A percentile compares a stretch with the other conserved stretches of the same genome.
phyloP scores from a whole-genome alignment of 495 filamentous ascomycete species.

The Bacidia rubella region DNA sequence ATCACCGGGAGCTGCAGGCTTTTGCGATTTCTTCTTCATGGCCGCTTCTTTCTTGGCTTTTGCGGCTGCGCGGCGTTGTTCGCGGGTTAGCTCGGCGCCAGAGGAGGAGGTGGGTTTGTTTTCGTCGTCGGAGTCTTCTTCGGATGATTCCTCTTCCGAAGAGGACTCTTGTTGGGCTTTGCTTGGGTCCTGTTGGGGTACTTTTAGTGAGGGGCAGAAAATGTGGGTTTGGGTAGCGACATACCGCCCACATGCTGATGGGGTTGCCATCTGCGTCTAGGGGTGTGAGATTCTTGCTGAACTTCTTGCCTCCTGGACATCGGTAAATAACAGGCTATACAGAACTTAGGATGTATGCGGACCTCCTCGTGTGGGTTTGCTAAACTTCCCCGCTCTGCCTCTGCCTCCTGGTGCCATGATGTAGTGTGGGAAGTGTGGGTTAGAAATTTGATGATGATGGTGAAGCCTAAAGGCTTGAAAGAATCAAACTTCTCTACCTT shows the following conservation, averaged over 20 bases:
- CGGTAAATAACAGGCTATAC: slow-evolving; percentile 8
- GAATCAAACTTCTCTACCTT: too few species aligned
- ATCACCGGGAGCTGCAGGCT: slow-evolving; percentile 63
- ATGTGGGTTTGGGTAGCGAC: slow-evolving; percentile 14
- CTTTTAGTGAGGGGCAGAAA: not conserved
- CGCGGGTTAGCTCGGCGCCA: slow-evolving; percentile 51
- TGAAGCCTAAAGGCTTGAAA: too few species aligned
- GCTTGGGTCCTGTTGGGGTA: slow-evolving; percentile 30
- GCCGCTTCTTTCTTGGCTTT: slow-evolving; percentile 89
- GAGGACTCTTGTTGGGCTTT: slow-evolving; percentile 29
- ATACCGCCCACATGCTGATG: slow-evolving; percentile 63
- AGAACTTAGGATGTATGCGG: slow-evolving; percentile 19
- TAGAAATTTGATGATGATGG: too few species aligned
- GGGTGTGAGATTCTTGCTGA: slow-evolving; percentile 76
- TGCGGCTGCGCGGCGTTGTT: slow-evolving; percentile 73
- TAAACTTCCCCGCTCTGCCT: slow-evolving; percentile 84
- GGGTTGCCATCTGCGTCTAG: slow-evolving; percentile 72
- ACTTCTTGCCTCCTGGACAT: slow-evolving; percentile 76
- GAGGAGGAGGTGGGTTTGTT: slow-evolving; percentile 25
- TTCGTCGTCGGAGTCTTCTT: slow-evolving; percentile 27
- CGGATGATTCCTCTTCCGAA: slow-evolving; percentile 31
- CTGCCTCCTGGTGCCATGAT: slow-evolving; percentile 52
- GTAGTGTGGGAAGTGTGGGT: too few species aligned
- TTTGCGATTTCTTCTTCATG: slow-evolving; percentile 50
- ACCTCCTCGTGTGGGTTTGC: slow-evolving; percentile 88